Base-by-base conservation (phyloP, 306 rosid species). In the Castanospermum australe region DNA sequence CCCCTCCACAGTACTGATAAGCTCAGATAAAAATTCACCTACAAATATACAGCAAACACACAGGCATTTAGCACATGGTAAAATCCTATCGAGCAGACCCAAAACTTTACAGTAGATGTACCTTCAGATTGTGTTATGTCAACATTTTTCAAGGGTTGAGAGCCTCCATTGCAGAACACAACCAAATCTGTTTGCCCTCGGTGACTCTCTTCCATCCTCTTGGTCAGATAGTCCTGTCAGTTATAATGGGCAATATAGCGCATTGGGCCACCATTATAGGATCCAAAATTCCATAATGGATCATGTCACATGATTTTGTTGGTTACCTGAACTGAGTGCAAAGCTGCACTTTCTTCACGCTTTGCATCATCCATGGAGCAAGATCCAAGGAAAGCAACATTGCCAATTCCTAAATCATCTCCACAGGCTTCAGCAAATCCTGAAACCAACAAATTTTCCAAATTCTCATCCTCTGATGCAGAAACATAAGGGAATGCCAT, bases 401-500 rank as follows among this genome's bases (percentile, higher is more conserved):
- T 86, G 64, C 70, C 82, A 73, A 89, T 86, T 67, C 78, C 91
- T 54, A 84, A 82, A 82, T 78, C 84, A 61, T 85, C 88, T 86
- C 89, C 97, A 75, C 99, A 92, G 18, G 85, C 87, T 85, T 92
- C 89, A n/a, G 86, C 62, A 63, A 95, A 87, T 84, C 93, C 99
- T 28, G 88, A 83, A 69, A 95, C 89, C 89, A 92, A 73, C 9
- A 67, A 82, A 32, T 84, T 86, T 82, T 86, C 97, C 77, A 92
- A 71, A 25, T 83, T 51, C 79, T 85, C 93, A 39, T 85, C 88
- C 84, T 88, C 94, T 45, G 96, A 86, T 66, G 92, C 85, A 76
- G 91, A 85, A 77, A 95, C 86, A 83, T 92, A 95, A 18, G 99
- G 99, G 87, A 92, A 92, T 25, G 98, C 98, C 89, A 92, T 77